Percentiles rank a stretch among this genome's conserved stretches.
Conservation (phyloP, 352 stramenopile species). For the Phytopythium ostracodes region DNA sequence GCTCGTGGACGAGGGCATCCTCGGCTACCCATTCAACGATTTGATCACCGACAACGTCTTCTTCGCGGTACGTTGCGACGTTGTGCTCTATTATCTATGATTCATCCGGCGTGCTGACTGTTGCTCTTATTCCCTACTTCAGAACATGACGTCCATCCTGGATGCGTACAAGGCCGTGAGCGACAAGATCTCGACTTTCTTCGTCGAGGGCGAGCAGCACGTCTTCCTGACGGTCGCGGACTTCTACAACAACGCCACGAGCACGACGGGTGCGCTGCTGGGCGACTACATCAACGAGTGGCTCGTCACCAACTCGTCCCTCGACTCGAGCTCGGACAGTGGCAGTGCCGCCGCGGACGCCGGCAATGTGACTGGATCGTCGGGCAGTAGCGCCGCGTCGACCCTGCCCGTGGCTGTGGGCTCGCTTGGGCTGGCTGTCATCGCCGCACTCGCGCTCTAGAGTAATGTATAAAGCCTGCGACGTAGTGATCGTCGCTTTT, state of each 20-base stretch:
- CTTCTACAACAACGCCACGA: slow-evolving; percentile 47
- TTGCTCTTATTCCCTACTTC: background rate
- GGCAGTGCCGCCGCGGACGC: slow-evolving; percentile 5
- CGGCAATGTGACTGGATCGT: slow-evolving; percentile 13
- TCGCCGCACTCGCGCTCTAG: slow-evolving; percentile 6
- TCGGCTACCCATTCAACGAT: slow-evolving; percentile 46
- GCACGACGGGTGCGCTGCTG: slow-evolving; percentile 24
- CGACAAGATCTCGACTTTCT: slow-evolving; percentile 45
- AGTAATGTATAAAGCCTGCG: slow-evolving; percentile 2
- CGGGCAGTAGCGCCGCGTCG: slow-evolving; percentile 10
- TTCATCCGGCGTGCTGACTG: background rate
- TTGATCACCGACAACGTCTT: slow-evolving; percentile 53
- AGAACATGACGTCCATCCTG: slow-evolving; percentile 45
- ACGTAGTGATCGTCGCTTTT: background rate
- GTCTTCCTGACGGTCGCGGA: slow-evolving; percentile 42
- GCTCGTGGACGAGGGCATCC: slow-evolving; percentile 43
- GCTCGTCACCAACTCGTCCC: slow-evolving; percentile 30
- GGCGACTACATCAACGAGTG: slow-evolving; percentile 35
- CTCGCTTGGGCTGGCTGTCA: slow-evolving; percentile 1
- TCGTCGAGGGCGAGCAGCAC: slow-evolving; percentile 42
- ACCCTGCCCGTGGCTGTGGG: background rate
- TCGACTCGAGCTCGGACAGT: slow-evolving; percentile 21
- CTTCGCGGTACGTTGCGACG: slow-evolving; percentile 17
- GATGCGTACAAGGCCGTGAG: slow-evolving; percentile 46
- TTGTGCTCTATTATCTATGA: no score